Conservation (phyloP, 352 stramenopile genomes). For the Phytophthora aleatoria region DNA sequence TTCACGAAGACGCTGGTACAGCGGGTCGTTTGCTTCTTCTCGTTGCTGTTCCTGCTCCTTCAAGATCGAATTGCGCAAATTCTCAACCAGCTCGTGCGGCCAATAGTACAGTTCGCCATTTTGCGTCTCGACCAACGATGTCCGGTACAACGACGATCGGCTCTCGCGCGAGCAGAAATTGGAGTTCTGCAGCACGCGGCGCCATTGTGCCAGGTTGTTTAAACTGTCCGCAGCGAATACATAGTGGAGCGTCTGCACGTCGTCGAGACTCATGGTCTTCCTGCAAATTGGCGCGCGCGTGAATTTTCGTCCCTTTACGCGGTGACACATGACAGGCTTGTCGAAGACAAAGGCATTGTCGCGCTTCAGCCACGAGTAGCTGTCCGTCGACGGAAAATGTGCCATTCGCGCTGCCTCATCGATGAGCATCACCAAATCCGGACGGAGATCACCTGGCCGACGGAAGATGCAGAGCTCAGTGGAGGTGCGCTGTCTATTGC, state of each 20-base stretch:
- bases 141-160: slow-evolving; percentile 18
- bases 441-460: slow-evolving; percentile 29
- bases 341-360: slow-evolving; percentile 51
- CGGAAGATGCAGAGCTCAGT: slow-evolving; percentile 69
- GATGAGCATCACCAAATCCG: slow-evolving; percentile 42
- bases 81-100: slow-evolving; percentile 43
- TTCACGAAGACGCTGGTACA: slow-evolving; percentile 33
- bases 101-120: slow-evolving; percentile 50
- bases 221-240: slow-evolving; percentile 54
- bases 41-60: slow-evolving; percentile 28
- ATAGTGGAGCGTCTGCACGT: slow-evolving; percentile 40
- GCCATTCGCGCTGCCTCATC: slow-evolving; percentile 37
- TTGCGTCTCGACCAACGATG: slow-evolving; percentile 30
- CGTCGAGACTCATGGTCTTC: slow-evolving; percentile 48
- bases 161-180: slow-evolving; percentile 27
- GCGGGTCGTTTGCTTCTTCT: slow-evolving; percentile 27
- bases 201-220: slow-evolving; percentile 42
- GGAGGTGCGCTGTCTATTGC: slow-evolving; percentile 46
- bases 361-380: slow-evolving; percentile 44
- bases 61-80: slow-evolving; percentile 38
- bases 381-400: slow-evolving; percentile 33
- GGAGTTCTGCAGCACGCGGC: slow-evolving; percentile 34
- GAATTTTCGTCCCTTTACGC: slow-evolving; percentile 37
- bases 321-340: slow-evolving; percentile 48
- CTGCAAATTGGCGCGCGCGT: slow-evolving; percentile 44